Evolutionary conservation across 345 rosid species (phyloP).

Genomic region (Camelina sativa): DNA sequence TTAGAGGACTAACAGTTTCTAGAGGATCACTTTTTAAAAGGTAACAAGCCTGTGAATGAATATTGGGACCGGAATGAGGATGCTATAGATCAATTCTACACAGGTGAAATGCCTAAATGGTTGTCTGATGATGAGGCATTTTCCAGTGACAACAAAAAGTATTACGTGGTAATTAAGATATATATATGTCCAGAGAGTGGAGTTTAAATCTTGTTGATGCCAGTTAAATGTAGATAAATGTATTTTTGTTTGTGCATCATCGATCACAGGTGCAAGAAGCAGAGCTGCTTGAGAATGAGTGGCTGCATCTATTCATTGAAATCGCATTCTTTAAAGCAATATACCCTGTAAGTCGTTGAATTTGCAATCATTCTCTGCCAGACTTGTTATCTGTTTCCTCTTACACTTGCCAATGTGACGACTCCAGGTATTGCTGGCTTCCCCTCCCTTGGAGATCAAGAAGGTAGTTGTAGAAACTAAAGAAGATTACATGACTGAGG

Average conservation of each 20-base stretch:
- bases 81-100: constrained; percentile 7
- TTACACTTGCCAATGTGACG: neutral
- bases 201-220: neutral
- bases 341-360: constrained; percentile 6
- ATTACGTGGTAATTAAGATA: constrained; percentile 13
- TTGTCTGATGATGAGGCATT: constrained; percentile 9
- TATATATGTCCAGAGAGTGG: neutral
- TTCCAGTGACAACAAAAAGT: neutral
- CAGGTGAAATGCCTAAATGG: constrained; percentile 9
- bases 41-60: neutral
- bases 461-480: constrained; percentile 25
- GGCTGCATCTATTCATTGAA: constrained; percentile 19
- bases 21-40: constrained; percentile 2
- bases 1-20: constrained; percentile 13
- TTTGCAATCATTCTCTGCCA: constrained; percentile 9
- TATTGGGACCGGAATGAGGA: neutral
- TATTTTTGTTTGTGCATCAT: neutral
- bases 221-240: neutral
- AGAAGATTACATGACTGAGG: constrained; percentile 13
- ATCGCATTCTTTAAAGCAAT: neutral
- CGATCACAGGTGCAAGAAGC: constrained; percentile 18
- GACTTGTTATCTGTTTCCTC: neutral
- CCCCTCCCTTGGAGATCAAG: constrained; percentile 20
- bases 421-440: neutral
- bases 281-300: constrained; percentile 23